Evolutionary conservation across 495 filamentous ascomycete species (phyloP).

Genomic region (Bryoglossum gracile): DNA sequence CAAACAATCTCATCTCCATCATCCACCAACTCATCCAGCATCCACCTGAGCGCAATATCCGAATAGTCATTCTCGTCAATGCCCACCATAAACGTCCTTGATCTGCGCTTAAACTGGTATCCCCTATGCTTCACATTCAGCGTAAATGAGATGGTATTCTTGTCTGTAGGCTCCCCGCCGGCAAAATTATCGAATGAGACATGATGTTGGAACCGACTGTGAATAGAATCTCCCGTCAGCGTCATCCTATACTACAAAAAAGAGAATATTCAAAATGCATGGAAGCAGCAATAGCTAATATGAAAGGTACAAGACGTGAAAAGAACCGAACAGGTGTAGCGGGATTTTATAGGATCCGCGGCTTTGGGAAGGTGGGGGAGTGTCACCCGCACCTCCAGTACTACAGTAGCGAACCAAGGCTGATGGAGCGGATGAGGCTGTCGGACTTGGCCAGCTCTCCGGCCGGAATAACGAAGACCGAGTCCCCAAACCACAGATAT

Average conservation of each 20-base stretch:
- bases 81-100: constrained; percentile 87
- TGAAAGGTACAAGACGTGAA: too few species aligned
- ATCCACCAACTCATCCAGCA: constrained; percentile 89
- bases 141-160: constrained; percentile 76
- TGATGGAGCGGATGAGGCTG: background rate
- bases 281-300: too few species aligned
- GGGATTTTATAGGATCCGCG: constrained; percentile 2
- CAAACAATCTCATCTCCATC: constrained; percentile 97
- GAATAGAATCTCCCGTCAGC: constrained; percentile 17
- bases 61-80: constrained; percentile 95
- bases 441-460: background rate
- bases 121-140: constrained; percentile 84
- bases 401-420: constrained; percentile 1
- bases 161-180: constrained; percentile 52
- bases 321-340: background rate
- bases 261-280: too few species aligned
- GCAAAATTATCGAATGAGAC: constrained; percentile 96
- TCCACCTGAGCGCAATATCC: constrained; percentile 89
- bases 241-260: background rate
- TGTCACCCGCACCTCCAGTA: constrained; percentile 9
- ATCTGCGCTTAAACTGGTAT: constrained; percentile 75
- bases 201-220: constrained; percentile 48
- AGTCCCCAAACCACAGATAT: background rate
- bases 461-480: constrained; percentile 1
- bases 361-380: constrained; percentile 11